A percentile compares a stretch with the other conserved stretches of the same genome.
These are phyloP conservation scores for Saitozyma sp. DNA, from an alignment of 768 basidiomycete genomes.

Conservation along the genomic window DNA sequence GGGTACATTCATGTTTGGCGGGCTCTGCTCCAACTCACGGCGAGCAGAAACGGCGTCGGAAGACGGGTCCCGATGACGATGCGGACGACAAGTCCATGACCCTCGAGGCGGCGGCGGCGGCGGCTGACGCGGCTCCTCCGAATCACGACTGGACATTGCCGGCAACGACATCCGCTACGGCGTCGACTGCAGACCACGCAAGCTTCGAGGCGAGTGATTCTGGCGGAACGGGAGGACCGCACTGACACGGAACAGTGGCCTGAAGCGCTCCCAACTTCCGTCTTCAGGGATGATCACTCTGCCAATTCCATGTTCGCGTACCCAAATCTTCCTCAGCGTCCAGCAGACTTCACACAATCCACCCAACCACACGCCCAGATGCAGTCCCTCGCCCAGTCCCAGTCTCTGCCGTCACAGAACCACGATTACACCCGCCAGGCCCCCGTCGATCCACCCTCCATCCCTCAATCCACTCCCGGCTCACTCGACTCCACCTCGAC, in stretches of 20 bases:
- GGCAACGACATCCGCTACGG: not conserved
- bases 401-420: no score
- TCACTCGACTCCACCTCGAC: conserved; percentile 18
- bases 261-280: conserved; percentile 1
- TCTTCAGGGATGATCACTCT: conserved; percentile 1
- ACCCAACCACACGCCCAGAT: not conserved
- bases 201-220: conserved; percentile 7
- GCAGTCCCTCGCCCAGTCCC: no score
- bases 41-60: conserved; percentile 32
- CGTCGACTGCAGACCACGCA: not conserved
- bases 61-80: conserved; percentile 13
- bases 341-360: not conserved
- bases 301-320: conserved; percentile 5
- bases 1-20: conserved; percentile 11
- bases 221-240: no score
- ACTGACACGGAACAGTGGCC: conserved; percentile 13
- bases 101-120: not conserved
- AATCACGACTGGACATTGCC: conserved; percentile 5
- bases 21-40: not conserved
- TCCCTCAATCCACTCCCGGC: conserved; percentile 2
- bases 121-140: not conserved
- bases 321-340: conserved; percentile 8
- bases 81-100: conserved; percentile 4
- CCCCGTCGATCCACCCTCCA: not conserved
- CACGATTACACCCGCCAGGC: not conserved